Evolutionary conservation across 139 green algal species (phyloP), one percentile per base, ranked within the genome.

Genomic region (Micractinium sp.): DNA sequence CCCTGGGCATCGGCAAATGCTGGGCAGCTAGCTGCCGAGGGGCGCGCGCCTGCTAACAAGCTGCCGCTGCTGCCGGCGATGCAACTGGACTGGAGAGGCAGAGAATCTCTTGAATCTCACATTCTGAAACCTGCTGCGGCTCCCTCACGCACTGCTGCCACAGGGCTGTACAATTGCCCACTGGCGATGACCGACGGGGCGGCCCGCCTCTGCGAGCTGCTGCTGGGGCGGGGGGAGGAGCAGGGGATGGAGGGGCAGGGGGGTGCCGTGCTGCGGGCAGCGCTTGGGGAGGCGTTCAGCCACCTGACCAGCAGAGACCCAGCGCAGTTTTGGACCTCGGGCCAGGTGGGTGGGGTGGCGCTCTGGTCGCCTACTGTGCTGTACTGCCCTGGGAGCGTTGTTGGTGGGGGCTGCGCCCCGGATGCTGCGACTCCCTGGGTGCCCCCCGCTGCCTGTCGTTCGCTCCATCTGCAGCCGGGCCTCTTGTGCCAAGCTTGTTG

Each of bases 151-250:
- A 56, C 69, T 76, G 39, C 81, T 86, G 7, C 19, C 35, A 39
- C 60, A 63, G 87, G 87, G 66, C 87, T 90, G 31, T 87, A 79
- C 87, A 90, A 90, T 80, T 90, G 87, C 87, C 87, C 87, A 0
- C 47, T 90, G 80, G 87, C 87, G 22, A 90, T 90, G 87, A 87
- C 87, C 2, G 87, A 90, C 47, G 87, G 87, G 25, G 87, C 87
- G 1, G 87, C 87, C 0, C 39, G 87, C 38, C 77, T 90, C 22
- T 90, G 80, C 47, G 36, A 87, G 87, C 20, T 84, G 38, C 61
- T 73, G 83, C 61, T 87, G 56, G 79, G 19, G 18, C 16, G 33
- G 29, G 13, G 31, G 74, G 35, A 14, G 74, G 22, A 25, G 22
- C 77, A 82, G 77, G 4, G 22, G 56, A 18, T 12, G 38, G 23